Percentiles rank a stretch among this genome's conserved stretches.
Conservation (phyloP, 495 filamentous ascomycete genomes). For the Aspergillus sclerotiicarbonarius region DNA sequence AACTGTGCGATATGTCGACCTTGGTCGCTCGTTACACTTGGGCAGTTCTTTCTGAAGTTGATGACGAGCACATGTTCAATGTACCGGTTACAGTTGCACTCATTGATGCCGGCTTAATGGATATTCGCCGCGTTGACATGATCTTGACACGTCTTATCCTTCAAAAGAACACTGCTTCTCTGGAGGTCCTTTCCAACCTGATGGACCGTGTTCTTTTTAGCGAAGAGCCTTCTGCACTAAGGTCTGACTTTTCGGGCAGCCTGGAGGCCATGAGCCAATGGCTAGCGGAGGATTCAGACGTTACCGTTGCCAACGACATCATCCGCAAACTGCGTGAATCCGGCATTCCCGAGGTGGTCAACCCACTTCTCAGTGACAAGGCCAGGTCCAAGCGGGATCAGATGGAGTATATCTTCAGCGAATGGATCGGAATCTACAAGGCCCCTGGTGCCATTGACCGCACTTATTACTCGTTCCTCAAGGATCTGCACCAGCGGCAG, state of each 20-base stretch:
- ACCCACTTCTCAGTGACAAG: conserved; percentile 47
- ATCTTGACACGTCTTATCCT: conserved; percentile 69
- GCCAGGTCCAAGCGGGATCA: conserved; percentile 65
- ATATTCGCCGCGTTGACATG: conserved; percentile 76
- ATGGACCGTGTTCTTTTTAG: conserved; percentile 75
- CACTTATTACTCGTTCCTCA: conserved; percentile 71
- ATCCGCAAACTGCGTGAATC: conserved; percentile 68
- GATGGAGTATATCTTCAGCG: conserved; percentile 89
- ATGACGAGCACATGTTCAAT: conserved; percentile 76
- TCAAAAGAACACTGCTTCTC: conserved; percentile 61
- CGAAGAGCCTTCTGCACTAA: conserved; percentile 70
- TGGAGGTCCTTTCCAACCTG: conserved; percentile 73
- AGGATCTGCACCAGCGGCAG: conserved; percentile 72
- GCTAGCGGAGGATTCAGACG: conserved; percentile 68
- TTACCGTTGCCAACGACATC: conserved; percentile 64
- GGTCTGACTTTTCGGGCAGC: conserved; percentile 82
- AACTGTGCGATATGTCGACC: conserved; percentile 74
- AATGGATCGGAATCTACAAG: conserved; percentile 85
- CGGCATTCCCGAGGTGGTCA: conserved; percentile 53
- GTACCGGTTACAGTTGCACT: conserved; percentile 73
- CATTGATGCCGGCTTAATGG: conserved; percentile 69
- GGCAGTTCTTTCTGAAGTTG: conserved; percentile 58
- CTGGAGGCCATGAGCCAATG: conserved; percentile 78
- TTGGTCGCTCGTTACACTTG: conserved; percentile 72
- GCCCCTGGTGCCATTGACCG: conserved; percentile 69